Evolutionary conservation across 2,329 filamentous ascomycete species (phyloP), one percentile per base, ranked within the genome.

Genomic region (Alternaria triticimaculans): DNA sequence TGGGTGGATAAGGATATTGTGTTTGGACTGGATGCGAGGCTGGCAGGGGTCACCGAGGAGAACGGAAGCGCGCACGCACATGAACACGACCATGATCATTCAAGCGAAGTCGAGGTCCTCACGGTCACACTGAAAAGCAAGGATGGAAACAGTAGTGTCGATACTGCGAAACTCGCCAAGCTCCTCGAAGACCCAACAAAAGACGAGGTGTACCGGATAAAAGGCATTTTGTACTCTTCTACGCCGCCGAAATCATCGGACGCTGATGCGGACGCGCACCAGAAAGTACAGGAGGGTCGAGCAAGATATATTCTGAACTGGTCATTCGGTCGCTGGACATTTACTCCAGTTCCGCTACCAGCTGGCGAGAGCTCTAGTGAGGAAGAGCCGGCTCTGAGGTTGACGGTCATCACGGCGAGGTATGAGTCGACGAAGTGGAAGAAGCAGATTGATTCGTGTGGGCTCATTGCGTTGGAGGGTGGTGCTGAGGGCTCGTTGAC

Each of bases 301-400:
- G 79, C 80, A 15, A 85, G 92, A 59, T 97, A 96, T 77, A 97
- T 99, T 48, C 86, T 99, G 63, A 99, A 99, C 79, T 99, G 96
- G 96, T 96, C 96, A 0, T 99, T 99, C 81, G 94, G 94, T 1
- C 87, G 96, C 28, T 99, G 96, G 95, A 97, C 89, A 0, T 97
- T 95, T 76, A 96, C 94, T 2, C 85, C 87, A 6, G 82, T 89
- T 5, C 71, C 79, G 1, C 68, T 89, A 8, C 72, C 78, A 1
- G 68, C 73, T 5, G 65, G 66, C 2, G 76, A 74, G 1, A 56
- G 64, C 6, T 58, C 67, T 2, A 68, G 68, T 37, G 87, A 87
- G 72, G 80, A 84, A 37, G 82, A 90, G 50, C 79, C 84, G 1
- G 80, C 85, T 15, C 78, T 93, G 68, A 85, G 91, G 57, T 90